phyloP scores from a whole-genome alignment of 2,329 filamentous ascomycete genomes.

The Colletotrichum chrysophilum region DNA sequence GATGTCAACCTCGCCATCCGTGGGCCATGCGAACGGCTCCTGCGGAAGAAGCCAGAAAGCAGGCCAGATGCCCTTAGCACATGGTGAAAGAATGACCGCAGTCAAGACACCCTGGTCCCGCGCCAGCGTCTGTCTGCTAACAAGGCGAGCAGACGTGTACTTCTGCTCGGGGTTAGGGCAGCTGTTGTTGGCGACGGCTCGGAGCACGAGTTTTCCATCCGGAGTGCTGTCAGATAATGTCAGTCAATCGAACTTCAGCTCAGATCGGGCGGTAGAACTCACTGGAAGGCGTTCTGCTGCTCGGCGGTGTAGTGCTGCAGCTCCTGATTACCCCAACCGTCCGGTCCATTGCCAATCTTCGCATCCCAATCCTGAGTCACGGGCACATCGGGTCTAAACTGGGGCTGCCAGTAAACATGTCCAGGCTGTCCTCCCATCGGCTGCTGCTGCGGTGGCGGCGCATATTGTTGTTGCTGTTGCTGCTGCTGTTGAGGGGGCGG shows the following conservation, averaged over 20 bases:
- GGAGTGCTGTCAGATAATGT: slow-evolving; percentile 36
- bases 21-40: slow-evolving; percentile 64
- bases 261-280: slow-evolving; percentile 1
- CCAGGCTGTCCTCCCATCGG: neutral
- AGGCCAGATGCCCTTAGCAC: slow-evolving; percentile 63
- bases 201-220: slow-evolving; percentile 56
- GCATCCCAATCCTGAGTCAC: slow-evolving; percentile 58
- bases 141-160: slow-evolving; percentile 61
- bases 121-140: slow-evolving; percentile 54
- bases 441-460: slow-evolving; percentile 16
- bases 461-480: slow-evolving; percentile 21
- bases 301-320: slow-evolving; percentile 60
- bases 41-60: slow-evolving; percentile 65
- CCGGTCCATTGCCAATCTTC: slow-evolving; percentile 58
- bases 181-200: slow-evolving; percentile 47
- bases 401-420: slow-evolving; percentile 56
- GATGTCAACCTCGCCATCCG: slow-evolving; percentile 65
- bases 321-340: slow-evolving; percentile 68
- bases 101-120: slow-evolving; percentile 57
- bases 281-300: slow-evolving; percentile 58
- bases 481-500: slow-evolving; percentile 24
- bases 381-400: slow-evolving; percentile 50
- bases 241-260: neutral
- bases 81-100: slow-evolving; percentile 56
- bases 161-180: slow-evolving; percentile 41